Evolutionary conservation across 1,139 yeast genomes (phyloP), one percentile per base, ranked within the genome.

Genomic region (Protomyces pachydermus): DNA sequence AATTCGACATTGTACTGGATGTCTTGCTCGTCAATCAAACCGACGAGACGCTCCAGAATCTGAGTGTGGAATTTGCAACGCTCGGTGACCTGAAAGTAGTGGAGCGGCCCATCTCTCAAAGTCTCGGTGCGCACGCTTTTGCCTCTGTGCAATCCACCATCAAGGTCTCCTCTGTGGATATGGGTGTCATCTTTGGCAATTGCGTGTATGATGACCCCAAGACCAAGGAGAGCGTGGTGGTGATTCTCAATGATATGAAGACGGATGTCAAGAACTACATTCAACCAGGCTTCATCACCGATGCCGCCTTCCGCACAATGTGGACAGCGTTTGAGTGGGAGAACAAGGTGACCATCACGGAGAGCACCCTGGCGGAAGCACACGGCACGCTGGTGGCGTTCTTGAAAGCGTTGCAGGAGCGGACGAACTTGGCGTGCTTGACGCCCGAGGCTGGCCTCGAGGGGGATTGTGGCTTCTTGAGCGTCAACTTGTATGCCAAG

Each of bases 301-400:
- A 93, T 76, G 84, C 86, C 61, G 87, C 84, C 70, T 95, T 95
- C 88, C 88, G 98, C 72, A 84, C 86, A 72, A 91, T 91, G 98
- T 95, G 99, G 99, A 89, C 91, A 75, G 98, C 91, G 75, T 95
- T 95, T 74, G 99, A 95, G 78, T 95, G 99, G 99, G 99, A 95
- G 77, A 95, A 95, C 79, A 95, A 95, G 79, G 93, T 95, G 72
- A 88, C 93, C 68, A 88, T 95, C 74, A 86, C 88, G 71, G 85
- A 95, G 2, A 81, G 80, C 65, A 34, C 38, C 12, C 5, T 18
- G 20, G 10, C 48, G 25, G 73, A 74, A 18, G 45, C 57, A 23
- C 35, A 53, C 28, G 45, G 23, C 38, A 77, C 82, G 53, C 81
- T 95, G 73, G 87, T 86, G 73, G 89, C 84, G 60, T 95, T 90